Conservation (phyloP, 331 rosid species). For the Ulmus americana region DNA sequence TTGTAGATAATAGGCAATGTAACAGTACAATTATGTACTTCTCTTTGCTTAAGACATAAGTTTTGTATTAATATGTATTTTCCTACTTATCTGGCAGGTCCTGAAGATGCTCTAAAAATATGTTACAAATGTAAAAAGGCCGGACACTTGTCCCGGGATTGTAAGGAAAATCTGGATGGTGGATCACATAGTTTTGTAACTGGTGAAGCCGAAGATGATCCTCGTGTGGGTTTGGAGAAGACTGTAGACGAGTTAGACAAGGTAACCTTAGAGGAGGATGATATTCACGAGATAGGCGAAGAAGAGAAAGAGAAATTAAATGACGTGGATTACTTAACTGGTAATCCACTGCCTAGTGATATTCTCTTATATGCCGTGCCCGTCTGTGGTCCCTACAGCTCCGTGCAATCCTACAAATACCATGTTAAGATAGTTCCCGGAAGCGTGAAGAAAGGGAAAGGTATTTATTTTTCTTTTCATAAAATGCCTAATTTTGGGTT, state of each 20-base stretch:
- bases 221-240: conserved; percentile 26
- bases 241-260: conserved; percentile 48
- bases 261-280: conserved; percentile 87
- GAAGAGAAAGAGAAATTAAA: conserved; percentile 80
- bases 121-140: conserved; percentile 91
- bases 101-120: conserved; percentile 65
- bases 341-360: conserved; percentile 80
- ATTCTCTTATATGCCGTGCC: conserved; percentile 86
- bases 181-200: conserved; percentile 32
- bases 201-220: conserved; percentile 40
- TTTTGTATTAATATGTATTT: not conserved
- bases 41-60: not conserved
- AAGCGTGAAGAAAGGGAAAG: conserved; percentile 85
- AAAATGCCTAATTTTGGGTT: too few relatives aligned
- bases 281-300: conserved; percentile 94
- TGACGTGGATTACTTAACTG: conserved; percentile 94
- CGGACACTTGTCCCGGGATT: conserved; percentile 89
- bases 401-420: conserved; percentile 82
- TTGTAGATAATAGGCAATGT: not conserved
- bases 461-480: conserved; percentile 22
- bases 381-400: conserved; percentile 82
- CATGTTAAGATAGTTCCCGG: conserved; percentile 95
- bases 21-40: not conserved
- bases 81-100: conserved; percentile 33
- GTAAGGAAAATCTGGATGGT: conserved; percentile 54